These are phyloP conservation scores for Pulveroboletus sp. DNA, from an alignment of 768 basidiomycete species.

Conservation along the genomic window DNA sequence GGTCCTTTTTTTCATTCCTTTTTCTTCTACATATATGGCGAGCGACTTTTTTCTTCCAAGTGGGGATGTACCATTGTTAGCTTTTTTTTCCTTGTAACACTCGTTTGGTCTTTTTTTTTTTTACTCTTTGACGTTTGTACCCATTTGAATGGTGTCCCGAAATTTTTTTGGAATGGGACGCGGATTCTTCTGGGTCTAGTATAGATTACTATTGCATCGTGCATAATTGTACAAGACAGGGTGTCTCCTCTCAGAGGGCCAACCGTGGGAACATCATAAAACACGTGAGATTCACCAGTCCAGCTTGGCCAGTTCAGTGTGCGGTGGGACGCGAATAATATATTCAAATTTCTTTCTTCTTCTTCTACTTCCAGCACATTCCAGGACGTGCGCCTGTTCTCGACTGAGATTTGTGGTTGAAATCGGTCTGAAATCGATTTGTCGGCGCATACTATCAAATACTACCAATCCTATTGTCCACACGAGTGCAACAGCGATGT, in stretches of 20 bases:
- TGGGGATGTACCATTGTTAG: conserved; percentile 8
- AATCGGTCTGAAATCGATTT: background rate
- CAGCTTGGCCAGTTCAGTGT: too few relatives aligned
- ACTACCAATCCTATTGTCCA: background rate
- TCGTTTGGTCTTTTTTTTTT: background rate
- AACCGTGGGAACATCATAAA: conserved; percentile 5
- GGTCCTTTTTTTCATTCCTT: background rate
- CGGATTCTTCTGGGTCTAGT: conserved; percentile 19
- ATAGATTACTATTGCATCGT: conserved; percentile 28
- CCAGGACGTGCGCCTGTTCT: background rate
- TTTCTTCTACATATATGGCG: background rate
- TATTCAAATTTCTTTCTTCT: background rate
- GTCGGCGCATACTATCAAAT: background rate
- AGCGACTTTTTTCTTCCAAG: background rate
- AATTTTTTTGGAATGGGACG: conserved; percentile 20
- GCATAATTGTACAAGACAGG: conserved; percentile 25
- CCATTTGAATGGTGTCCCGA: conserved; percentile 10
- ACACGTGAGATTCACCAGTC: conserved; percentile 16
- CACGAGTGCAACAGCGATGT: conserved; percentile 45
- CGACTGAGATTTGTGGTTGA: background rate
- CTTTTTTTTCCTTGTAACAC: conserved; percentile 2
- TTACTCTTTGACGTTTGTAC: conserved; percentile 10
- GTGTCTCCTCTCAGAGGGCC: background rate
- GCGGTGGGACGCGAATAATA: too few relatives aligned
- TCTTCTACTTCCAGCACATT: background rate